phyloP scores from a whole-genome alignment of 768 basidiomycete species.

The Lactarius sp. region DNA sequence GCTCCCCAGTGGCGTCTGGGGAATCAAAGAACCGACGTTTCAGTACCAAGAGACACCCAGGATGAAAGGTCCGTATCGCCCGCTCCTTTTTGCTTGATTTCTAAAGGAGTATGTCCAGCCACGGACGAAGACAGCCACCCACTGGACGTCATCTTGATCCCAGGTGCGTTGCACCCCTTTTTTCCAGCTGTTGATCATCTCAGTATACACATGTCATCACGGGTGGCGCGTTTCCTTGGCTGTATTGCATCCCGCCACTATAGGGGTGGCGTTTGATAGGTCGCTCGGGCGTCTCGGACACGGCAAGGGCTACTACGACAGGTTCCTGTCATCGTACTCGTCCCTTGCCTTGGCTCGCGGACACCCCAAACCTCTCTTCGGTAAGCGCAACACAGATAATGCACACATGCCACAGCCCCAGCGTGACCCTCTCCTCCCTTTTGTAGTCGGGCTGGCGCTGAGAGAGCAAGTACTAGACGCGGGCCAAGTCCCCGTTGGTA shows the following conservation, averaged over 20 bases:
- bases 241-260: not conserved
- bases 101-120: not conserved
- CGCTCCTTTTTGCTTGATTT: not conserved
- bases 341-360: slow-evolving; percentile 31
- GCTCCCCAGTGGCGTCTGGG: slow-evolving; percentile 64
- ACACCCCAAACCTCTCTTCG: slow-evolving; percentile 49
- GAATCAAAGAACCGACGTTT: slow-evolving; percentile 61
- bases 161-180: slow-evolving; percentile 21
- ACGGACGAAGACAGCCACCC: slow-evolving; percentile 3
- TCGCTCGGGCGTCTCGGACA: slow-evolving; percentile 68
- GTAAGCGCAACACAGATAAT: slow-evolving; percentile 36
- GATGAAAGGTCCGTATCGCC: slow-evolving; percentile 43
- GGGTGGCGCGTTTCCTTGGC: not conserved
- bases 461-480: slow-evolving; percentile 55
- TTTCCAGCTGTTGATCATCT: not conserved
- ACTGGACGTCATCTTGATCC: slow-evolving; percentile 12
- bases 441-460: slow-evolving; percentile 40
- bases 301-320: slow-evolving; percentile 82
- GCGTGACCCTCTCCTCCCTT: too few relatives aligned
- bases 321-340: slow-evolving; percentile 57
- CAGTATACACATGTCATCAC: not conserved
- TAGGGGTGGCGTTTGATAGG: slow-evolving; percentile 73
- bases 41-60: slow-evolving; percentile 44
- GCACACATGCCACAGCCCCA: not conserved
- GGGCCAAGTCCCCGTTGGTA: slow-evolving; percentile 48